Evolutionary conservation across 2,329 filamentous ascomycete species (phyloP).

Genomic region (Allantophomopsis cytisporea): DNA sequence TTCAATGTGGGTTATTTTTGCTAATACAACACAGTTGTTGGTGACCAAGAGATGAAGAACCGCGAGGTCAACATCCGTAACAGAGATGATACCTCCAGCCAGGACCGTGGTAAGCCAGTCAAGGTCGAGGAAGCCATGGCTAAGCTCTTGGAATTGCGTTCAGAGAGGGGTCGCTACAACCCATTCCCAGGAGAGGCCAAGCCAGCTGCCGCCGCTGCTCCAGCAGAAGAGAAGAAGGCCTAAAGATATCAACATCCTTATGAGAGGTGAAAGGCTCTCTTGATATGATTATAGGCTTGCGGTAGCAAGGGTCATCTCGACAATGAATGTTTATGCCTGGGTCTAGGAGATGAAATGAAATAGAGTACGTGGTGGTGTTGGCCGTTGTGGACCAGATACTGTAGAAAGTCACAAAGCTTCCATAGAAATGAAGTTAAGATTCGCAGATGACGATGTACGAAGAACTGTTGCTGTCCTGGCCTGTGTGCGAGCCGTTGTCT

Average conservation of each 20-base stretch:
- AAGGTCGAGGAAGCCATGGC: slow-evolving; percentile 40
- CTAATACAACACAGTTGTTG: slow-evolving; percentile 32
- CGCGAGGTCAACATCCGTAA: slow-evolving; percentile 50
- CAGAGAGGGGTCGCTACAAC: slow-evolving; percentile 25
- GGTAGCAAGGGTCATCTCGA: no score
- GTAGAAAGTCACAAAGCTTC: no score
- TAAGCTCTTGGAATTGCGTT: slow-evolving; percentile 37
- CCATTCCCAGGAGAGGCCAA: slow-evolving; percentile 20
- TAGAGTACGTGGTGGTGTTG: no score
- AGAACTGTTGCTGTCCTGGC: no score
- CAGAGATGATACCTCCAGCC: slow-evolving; percentile 46
- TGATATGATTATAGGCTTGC: neutral
- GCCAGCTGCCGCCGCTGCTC: slow-evolving; percentile 1
- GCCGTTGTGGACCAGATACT: no score
- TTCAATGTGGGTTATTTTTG: neutral
- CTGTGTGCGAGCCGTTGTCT: no score
- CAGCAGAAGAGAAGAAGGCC: slow-evolving; percentile 1
- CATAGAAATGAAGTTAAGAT: no score
- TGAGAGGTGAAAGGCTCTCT: slow-evolving; percentile 1
- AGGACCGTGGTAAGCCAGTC: slow-evolving; percentile 45
- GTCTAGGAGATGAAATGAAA: no score
- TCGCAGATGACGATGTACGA: no score
- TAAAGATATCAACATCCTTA: neutral
- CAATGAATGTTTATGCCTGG: no score
- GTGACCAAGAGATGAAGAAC: slow-evolving; percentile 45